These are phyloP conservation scores for Aureobasidium sp. DNA, from an alignment of 2,329 filamentous ascomycete genomes.

Conservation along the genomic window DNA sequence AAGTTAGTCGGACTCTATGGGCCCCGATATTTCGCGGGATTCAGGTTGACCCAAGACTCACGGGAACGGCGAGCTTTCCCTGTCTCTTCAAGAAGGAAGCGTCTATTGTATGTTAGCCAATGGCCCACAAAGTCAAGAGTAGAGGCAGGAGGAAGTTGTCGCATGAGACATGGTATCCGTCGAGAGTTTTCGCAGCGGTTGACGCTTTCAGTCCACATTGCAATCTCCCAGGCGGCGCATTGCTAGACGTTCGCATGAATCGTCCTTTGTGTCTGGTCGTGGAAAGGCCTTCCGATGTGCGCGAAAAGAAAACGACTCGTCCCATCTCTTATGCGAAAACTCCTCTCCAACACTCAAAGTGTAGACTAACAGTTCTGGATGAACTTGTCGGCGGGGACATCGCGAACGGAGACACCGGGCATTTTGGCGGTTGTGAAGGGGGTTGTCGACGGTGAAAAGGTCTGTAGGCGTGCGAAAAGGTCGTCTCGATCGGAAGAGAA, in stretches of 20 bases:
- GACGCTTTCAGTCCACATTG: not conserved
- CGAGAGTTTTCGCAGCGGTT: not conserved
- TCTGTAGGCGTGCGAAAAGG: slow-evolving; percentile 4
- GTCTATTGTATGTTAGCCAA: slow-evolving; percentile 19
- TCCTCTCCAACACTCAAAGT: not conserved
- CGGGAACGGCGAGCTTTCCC: slow-evolving; percentile 80
- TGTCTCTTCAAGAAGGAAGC: slow-evolving; percentile 88
- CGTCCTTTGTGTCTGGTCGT: not conserved
- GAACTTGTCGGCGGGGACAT: slow-evolving; percentile 65
- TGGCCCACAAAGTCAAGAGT: not conserved
- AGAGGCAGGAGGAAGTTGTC: not conserved
- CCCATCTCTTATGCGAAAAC: slow-evolving; percentile 8
- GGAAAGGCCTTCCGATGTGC: not conserved
- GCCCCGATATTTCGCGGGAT: slow-evolving; percentile 1
- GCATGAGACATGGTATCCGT: not conserved
- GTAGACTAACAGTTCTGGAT: slow-evolving; percentile 59
- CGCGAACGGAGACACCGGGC: slow-evolving; percentile 60
- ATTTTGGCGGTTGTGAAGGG: slow-evolving; percentile 56
- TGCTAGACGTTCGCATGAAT: not conserved
- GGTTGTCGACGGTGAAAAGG: slow-evolving; percentile 15
- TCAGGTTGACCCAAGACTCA: slow-evolving; percentile 1
- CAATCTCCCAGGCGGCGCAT: not conserved
- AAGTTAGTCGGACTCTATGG: not conserved
- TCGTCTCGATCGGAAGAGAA: slow-evolving; percentile 8
- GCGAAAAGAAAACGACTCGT: not conserved